Percentiles rank a stretch among this genome's conserved stretches.
phyloP scores from a whole-genome alignment of 495 filamentous ascomycete species.

The Talaromyces proteolyticus region DNA sequence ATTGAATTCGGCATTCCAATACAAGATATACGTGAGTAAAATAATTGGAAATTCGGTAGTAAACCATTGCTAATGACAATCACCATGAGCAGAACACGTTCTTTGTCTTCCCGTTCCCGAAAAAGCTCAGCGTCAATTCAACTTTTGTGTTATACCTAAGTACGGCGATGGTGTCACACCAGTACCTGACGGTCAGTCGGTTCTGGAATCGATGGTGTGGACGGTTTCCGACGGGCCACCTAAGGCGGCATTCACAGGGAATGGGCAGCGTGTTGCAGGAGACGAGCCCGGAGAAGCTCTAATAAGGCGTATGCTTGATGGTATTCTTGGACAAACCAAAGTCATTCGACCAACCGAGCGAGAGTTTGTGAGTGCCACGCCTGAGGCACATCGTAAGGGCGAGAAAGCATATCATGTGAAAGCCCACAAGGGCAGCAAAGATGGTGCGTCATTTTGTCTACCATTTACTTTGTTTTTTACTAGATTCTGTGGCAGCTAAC shows the following conservation, averaged over 20 bases:
- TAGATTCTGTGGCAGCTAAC: slow-evolving; percentile 5
- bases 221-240: slow-evolving; percentile 69
- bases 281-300: slow-evolving; percentile 59
- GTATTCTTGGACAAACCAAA: slow-evolving; percentile 46
- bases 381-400: slow-evolving; percentile 79
- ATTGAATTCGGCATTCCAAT: slow-evolving; percentile 66
- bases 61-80: neutral
- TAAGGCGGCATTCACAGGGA: slow-evolving; percentile 45
- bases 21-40: slow-evolving; percentile 63
- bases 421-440: slow-evolving; percentile 88
- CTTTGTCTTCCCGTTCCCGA: slow-evolving; percentile 86
- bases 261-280: slow-evolving; percentile 36
- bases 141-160: slow-evolving; percentile 78
- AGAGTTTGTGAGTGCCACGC: slow-evolving; percentile 70
- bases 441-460: slow-evolving; percentile 45
- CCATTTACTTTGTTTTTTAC: neutral
- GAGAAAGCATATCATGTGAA: slow-evolving; percentile 93
- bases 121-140: slow-evolving; percentile 80
- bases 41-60: neutral
- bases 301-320: slow-evolving; percentile 57
- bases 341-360: slow-evolving; percentile 65
- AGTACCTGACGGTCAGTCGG: slow-evolving; percentile 22
- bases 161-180: slow-evolving; percentile 50
- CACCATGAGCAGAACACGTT: slow-evolving; percentile 52
- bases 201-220: slow-evolving; percentile 73